Evolutionary conservation across 805 yeast genomes (phyloP).

Genomic region (Saccharomycopsis synnaedendra): DNA sequence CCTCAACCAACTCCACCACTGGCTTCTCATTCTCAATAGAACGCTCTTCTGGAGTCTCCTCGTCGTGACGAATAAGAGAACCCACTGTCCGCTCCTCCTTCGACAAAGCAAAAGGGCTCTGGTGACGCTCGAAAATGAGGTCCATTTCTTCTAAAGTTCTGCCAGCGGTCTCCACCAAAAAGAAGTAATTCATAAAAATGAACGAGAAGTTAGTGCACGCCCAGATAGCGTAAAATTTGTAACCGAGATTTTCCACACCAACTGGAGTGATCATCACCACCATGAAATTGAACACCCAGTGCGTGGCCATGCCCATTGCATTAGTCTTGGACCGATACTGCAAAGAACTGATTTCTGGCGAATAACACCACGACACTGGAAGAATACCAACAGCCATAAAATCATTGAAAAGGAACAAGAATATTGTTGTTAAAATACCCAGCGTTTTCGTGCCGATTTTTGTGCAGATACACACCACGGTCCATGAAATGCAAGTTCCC

Average conservation of each 20-base stretch:
- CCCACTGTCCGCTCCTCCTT: neutral
- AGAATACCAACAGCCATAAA: constrained; percentile 24
- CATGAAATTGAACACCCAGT: constrained; percentile 53
- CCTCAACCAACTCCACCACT: too few relatives aligned
- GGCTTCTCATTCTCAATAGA: too few relatives aligned
- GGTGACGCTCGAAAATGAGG: constrained; percentile 28
- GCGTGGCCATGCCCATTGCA: constrained; percentile 41
- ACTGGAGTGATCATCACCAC: constrained; percentile 59
- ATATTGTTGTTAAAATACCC: constrained; percentile 48
- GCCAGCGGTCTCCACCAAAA: constrained; percentile 69
- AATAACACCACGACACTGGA: constrained; percentile 49
- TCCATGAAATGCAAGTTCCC: constrained; percentile 36
- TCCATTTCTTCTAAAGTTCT: constrained; percentile 66
- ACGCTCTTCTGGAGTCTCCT: neutral
- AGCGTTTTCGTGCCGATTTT: constrained; percentile 32
- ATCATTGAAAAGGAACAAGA: constrained; percentile 43
- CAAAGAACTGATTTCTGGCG: constrained; percentile 51
- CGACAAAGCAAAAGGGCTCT: neutral
- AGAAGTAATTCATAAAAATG: constrained; percentile 50
- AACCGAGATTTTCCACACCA: constrained; percentile 31
- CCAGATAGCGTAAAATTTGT: constrained; percentile 58
- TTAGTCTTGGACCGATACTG: constrained; percentile 29
- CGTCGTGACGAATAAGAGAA: neutral
- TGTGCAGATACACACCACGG: constrained; percentile 24
- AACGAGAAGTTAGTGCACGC: constrained; percentile 48